These are phyloP conservation scores for Platanthera guangdongensis DNA, from an alignment of 106 monocot species.

Conservation along the genomic window DNA sequence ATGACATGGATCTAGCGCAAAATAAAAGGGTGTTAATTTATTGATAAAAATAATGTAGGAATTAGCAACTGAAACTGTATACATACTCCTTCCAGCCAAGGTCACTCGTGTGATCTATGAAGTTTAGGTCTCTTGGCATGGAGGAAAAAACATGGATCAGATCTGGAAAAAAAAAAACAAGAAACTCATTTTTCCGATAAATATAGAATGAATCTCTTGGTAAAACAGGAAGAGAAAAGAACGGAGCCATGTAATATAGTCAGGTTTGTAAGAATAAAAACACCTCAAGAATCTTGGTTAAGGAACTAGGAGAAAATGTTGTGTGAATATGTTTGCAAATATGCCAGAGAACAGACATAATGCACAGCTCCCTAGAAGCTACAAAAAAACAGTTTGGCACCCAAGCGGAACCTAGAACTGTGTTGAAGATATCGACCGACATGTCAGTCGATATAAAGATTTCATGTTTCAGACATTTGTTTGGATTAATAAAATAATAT, in stretches of 20 bases:
- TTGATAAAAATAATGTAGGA: background rate
- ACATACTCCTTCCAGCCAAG: slow-evolving; percentile 71
- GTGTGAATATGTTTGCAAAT: background rate
- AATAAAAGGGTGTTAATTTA: background rate
- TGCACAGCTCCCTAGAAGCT: background rate
- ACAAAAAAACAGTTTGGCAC: background rate
- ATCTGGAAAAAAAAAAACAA: slow-evolving; percentile 27
- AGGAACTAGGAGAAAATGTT: background rate
- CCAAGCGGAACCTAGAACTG: too few relatives aligned
- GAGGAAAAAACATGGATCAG: slow-evolving; percentile 62
- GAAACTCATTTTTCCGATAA: background rate
- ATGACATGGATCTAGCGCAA: background rate
- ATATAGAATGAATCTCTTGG: background rate
- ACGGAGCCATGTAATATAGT: background rate
- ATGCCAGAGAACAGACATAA: background rate
- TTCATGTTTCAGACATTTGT: too few relatives aligned
- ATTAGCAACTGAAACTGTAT: background rate
- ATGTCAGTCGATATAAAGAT: too few relatives aligned
- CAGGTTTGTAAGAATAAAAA: background rate
- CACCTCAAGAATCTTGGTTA: background rate
- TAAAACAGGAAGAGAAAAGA: background rate
- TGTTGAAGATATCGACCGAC: too few relatives aligned
- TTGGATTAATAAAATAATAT: too few relatives aligned
- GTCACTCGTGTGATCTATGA: slow-evolving; percentile 58
- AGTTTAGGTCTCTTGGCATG: slow-evolving; percentile 49